These are phyloP conservation scores for Ettlia oleoabundans DNA, from an alignment of 139 green algal genomes.

Conservation along the genomic window DNA sequence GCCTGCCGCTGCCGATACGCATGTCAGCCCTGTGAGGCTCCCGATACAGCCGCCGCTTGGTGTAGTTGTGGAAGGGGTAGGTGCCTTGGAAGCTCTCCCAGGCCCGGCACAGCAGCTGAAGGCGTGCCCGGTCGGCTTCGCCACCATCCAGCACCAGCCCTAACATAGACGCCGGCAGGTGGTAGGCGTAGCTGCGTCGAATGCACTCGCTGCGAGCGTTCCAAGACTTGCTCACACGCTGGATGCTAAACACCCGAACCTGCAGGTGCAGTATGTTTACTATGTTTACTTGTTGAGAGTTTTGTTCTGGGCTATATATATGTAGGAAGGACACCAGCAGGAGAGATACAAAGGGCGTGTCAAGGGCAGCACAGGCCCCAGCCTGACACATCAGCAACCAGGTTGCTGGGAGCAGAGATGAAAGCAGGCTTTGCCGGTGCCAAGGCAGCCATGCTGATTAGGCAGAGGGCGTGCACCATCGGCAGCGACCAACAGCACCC, in stretches of 20 bases:
- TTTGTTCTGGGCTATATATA: no score
- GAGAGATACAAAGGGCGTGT: no score
- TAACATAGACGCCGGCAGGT: conserved; percentile 50
- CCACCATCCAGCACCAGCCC: conserved; percentile 24
- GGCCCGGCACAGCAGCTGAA: conserved; percentile 41
- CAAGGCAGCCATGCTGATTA: no score
- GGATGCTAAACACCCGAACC: conserved; percentile 57
- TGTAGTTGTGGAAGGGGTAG: conserved; percentile 75
- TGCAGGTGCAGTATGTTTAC: conserved; percentile 22
- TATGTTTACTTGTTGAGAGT: no score
- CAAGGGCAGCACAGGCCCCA: no score
- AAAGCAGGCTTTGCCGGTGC: no score
- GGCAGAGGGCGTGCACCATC: no score
- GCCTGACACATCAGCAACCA: no score
- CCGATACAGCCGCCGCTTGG: conserved; percentile 57
- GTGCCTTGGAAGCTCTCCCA: conserved; percentile 53
- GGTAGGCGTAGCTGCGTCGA: conserved; percentile 61
- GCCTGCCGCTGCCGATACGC: not conserved
- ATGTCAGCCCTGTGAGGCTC: not conserved
- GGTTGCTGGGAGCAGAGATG: no score
- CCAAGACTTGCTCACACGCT: conserved; percentile 56
- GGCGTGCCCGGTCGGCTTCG: conserved; percentile 1
- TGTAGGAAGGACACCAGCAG: no score
- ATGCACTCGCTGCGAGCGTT: conserved; percentile 46
- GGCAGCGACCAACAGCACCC: no score